Base-by-base conservation (phyloP, 2,329 filamentous ascomycete genomes). In the Fulvia fulva region DNA sequence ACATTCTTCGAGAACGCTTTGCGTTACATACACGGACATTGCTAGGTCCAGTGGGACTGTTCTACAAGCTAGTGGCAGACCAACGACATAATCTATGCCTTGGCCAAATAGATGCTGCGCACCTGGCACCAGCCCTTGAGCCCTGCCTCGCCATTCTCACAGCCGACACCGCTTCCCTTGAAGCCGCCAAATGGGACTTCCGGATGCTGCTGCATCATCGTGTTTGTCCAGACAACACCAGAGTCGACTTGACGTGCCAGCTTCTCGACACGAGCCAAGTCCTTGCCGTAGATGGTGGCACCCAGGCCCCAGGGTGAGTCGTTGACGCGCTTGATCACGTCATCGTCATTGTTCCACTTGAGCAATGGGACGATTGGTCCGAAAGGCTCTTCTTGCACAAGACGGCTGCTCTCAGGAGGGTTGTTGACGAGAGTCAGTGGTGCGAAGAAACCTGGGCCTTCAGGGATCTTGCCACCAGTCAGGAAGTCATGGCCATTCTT, bases 161-260 rank as follows among this genome's bases (percentile, higher is more conserved):
- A 63, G 22, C 56, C 59, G n/a, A 62, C 53, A 55, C 57, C 59
- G 34, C 57, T 60, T 75, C 90, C 81, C 76, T 91, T 91, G 80
- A 82, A 90, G 0, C 90, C 89, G 50, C 87, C 87, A 65, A 91
- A 91, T 55, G 71, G 69, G 9, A 76, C 77, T 58, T 74, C 69
- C 1, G 61, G 61, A 57, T 63, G 61, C 58, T 63, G 61, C 58
- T 63, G 61, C 61, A 63, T 63, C 56, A 63, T 61, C 6, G 56
- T 59, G 12, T 63, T 63, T 2, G 61, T 61, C 61, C 61, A 97
- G 49, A 96, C 91, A 3, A 92, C 96, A 52, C 92, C 92, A 53
- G 92, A 91, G 73, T 96, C 91, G 50, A 97, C 85, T 54, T 86
- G 80, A 56, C 94, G 87, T 43, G 87, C 84, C 55, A 97, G 80